A percentile compares a stretch with the other conserved stretches of the same genome.
Conservation (phyloP, 73 alveolate genomes). For the Stentor roeselii region DNA sequence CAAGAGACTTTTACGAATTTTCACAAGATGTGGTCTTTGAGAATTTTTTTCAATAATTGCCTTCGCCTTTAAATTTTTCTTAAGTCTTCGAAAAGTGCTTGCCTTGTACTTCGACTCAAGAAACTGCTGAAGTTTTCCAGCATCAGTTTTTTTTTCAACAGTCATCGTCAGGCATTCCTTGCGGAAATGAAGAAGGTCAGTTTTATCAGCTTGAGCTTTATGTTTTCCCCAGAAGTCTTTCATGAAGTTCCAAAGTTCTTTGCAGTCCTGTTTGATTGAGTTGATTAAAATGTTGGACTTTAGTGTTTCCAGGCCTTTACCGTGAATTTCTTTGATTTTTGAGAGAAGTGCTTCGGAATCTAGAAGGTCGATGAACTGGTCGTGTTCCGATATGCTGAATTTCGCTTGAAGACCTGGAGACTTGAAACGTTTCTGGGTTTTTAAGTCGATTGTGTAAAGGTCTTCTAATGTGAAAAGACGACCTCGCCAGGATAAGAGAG, state of each 20-base stretch:
- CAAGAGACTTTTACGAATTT: neutral
- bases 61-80: neutral
- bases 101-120: neutral
- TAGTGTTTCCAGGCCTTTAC: neutral
- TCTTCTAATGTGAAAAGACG: neutral
- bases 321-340: neutral
- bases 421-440: neutral
- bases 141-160: neutral
- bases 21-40: constrained; percentile 4
- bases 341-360: neutral
- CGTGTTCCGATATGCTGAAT: neutral
- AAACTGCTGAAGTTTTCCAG: neutral
- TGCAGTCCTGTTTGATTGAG: neutral
- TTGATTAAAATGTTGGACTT: neutral
- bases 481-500: neutral
- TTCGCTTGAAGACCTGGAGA: neutral
- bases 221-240: neutral
- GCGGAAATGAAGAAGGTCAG: neutral
- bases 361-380: neutral
- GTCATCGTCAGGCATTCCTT: neutral
- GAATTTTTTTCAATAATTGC: neutral
- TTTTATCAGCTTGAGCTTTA: neutral
- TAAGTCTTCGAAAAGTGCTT: neutral
- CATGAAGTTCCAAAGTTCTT: neutral
- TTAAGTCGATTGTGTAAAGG: neutral